Percentiles rank a stretch among this genome's conserved stretches.
These are phyloP conservation scores for Combretum micranthum DNA, from an alignment of 345 rosid genomes.

Conservation along the genomic window DNA sequence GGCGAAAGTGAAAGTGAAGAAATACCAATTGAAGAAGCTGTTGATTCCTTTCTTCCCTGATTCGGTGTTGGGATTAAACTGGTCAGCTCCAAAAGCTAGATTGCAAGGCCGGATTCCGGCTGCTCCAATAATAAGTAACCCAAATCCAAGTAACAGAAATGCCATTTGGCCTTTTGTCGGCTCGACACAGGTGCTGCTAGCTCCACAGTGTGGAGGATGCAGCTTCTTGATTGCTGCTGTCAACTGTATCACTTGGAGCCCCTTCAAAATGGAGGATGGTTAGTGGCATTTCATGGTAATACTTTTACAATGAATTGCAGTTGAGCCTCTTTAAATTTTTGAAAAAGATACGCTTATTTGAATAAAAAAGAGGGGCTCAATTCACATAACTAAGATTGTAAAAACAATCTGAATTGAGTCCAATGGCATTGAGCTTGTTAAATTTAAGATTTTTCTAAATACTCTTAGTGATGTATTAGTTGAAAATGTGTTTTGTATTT, in stretches of 20 bases:
- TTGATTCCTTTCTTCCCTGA: conserved; percentile 67
- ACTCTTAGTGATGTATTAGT: no score
- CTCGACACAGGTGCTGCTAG: conserved; percentile 29
- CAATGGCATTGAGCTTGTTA: no score
- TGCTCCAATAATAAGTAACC: conserved; percentile 50
- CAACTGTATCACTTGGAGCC: conserved; percentile 45
- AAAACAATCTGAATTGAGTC: no score
- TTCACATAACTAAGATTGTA: no score
- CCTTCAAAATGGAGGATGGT: conserved; percentile 23
- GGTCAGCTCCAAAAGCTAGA: conserved; percentile 75
- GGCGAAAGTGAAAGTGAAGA: conserved; percentile 75
- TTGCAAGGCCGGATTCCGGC: conserved; percentile 80
- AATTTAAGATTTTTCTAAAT: no score
- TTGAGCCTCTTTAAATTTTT: no score
- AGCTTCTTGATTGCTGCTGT: conserved; percentile 52
- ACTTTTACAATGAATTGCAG: no score
- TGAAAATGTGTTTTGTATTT: no score
- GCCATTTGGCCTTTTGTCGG: conserved; percentile 53
- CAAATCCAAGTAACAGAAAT: conserved; percentile 43
- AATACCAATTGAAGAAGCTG: conserved; percentile 87
- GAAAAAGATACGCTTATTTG: no score
- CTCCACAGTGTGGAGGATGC: conserved; percentile 45
- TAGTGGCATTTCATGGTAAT: background rate
- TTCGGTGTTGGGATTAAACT: conserved; percentile 61
- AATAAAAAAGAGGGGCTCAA: no score